Conservation (phyloP, 1,139 yeast genomes). For the Martiniozyma asiatica region DNA sequence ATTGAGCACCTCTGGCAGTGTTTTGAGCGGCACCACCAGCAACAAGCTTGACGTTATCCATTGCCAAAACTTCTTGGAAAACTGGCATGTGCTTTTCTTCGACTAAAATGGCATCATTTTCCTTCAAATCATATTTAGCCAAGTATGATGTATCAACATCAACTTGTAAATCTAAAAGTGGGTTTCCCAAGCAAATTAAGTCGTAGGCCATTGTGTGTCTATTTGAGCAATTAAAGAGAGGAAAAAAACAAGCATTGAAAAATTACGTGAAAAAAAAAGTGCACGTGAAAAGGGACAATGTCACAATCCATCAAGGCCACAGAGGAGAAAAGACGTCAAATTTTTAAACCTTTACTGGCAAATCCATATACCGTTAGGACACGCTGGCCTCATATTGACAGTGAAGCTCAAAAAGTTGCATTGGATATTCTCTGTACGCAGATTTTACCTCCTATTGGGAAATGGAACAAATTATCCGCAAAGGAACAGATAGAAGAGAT, state of each 20-base stretch:
- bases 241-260: too few species aligned
- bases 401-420: constrained; percentile 27
- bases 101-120: constrained; percentile 87
- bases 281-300: too few species aligned
- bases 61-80: constrained; percentile 60
- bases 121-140: constrained; percentile 72
- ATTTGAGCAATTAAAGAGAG: too few species aligned
- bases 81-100: constrained; percentile 84
- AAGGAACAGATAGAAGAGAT: constrained; percentile 9
- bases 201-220: constrained; percentile 41
- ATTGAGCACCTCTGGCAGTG: constrained; percentile 98
- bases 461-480: constrained; percentile 20
- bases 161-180: constrained; percentile 81
- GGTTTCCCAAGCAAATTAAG: constrained; percentile 60
- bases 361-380: constrained; percentile 43
- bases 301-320: too few species aligned
- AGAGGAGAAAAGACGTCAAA: constrained; percentile 33
- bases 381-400: constrained; percentile 40
- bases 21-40: constrained; percentile 99
- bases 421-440: constrained; percentile 28
- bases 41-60: constrained; percentile 53
- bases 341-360: constrained; percentile 49
- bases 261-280: too few species aligned
- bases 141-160: constrained; percentile 60
- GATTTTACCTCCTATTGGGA: constrained; percentile 28